Evolutionary conservation across 371 early-diverging fungal species (phyloP), one percentile per base, ranked within the genome.

Genomic region (Dichotomocladium elegans): DNA sequence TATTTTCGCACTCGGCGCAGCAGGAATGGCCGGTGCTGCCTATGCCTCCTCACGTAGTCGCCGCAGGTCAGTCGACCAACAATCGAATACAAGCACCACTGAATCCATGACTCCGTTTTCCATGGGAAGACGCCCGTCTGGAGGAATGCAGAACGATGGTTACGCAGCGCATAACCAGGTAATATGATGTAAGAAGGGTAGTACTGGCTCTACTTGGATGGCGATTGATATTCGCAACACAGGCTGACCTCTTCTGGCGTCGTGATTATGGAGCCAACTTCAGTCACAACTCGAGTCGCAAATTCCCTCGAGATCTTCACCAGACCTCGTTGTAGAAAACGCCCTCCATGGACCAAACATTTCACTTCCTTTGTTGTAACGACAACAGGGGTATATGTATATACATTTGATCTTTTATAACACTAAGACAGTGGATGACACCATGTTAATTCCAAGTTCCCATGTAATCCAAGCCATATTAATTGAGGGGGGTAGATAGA

Each of bases 211-310:
- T 30, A 30, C 0, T 10, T 28, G 9, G 4, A 22, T 7, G 40
- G 2, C 19, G 41, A 15, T n/a, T 22, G 22, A 41, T 19, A 26
- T 1, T 22, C 14, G 27, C 11, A 26, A 22, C 7, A 14, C 26
- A 56, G 56, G 49, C 56, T 17, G 56, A 56, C 27, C 9, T 42
- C 9, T 56, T 41, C 19, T 56, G 56, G 56, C 48, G 49, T 21
- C 40, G 56, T 41, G 28, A 49, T 17, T 26, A 49, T 43, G 56
- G 56, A n/a, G n/a, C 41, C 28, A 56, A 56, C 19, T 42, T 56
- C 31, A 43, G 49, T 17, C 56, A 56, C 29, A 47, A 56, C 41
- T 48, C 56, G 0, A 34, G 49, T 12, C n/a, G 21, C 17, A 19
- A 42, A 2, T 56, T 56, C 41, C 56, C 56, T 31, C 8, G n/a